A percentile compares a stretch with the other conserved stretches of the same genome.
Conservation (phyloP, 306 rosid species). For the Quercus parvula region DNA sequence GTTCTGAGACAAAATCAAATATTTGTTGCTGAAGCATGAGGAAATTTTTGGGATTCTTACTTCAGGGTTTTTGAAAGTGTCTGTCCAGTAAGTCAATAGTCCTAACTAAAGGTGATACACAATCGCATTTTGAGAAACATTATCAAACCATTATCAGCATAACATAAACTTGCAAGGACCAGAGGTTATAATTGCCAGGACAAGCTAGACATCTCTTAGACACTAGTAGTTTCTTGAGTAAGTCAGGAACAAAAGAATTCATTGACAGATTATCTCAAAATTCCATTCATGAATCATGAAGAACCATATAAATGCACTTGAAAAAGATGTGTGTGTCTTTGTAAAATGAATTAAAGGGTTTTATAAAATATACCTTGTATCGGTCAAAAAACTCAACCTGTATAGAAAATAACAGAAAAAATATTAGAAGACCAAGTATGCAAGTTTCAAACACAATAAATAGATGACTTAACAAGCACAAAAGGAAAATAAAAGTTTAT, state of each 20-base stretch:
- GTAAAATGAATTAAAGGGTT: background rate
- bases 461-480: background rate
- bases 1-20: no score
- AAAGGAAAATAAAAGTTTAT: background rate
- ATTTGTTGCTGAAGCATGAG: background rate
- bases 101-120: background rate
- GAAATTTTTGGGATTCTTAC: background rate
- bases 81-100: background rate
- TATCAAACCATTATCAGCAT: background rate
- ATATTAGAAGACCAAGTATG: slow-evolving; percentile 2
- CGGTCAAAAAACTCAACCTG: slow-evolving; percentile 94
- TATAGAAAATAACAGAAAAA: slow-evolving; percentile 15
- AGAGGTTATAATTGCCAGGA: background rate
- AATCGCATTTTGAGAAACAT: background rate
- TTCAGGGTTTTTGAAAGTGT: background rate
- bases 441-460: background rate
- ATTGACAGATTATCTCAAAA: no score
- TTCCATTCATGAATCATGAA: background rate
- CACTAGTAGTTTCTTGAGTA: no score
- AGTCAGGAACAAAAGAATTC: no score
- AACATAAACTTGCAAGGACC: slow-evolving; percentile 1
- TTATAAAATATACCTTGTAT: slow-evolving; percentile 62
- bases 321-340: background rate
- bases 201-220: no score
- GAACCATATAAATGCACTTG: background rate